phyloP scores from a whole-genome alignment of 352 stramenopile genomes.

The Globisporangium radiosum region DNA sequence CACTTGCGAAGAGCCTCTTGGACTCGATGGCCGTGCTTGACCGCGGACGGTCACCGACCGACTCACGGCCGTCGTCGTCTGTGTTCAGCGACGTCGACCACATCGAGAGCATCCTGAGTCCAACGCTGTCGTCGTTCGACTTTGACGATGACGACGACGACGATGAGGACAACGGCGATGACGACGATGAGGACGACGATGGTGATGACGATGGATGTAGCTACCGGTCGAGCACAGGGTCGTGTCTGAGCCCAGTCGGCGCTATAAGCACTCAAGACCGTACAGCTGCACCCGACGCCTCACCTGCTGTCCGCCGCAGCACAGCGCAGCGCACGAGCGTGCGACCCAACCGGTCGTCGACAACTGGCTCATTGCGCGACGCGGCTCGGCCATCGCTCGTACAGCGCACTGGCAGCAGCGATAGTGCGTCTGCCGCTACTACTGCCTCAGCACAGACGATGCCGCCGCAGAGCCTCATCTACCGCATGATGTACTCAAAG shows the following conservation, averaged over 20 bases:
- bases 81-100: slow-evolving; percentile 44
- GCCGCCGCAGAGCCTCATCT: slow-evolving; percentile 55
- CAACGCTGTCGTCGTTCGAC: slow-evolving; percentile 81
- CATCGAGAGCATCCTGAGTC: slow-evolving; percentile 62
- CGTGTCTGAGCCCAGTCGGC: not conserved
- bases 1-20: slow-evolving; percentile 55
- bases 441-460: slow-evolving; percentile 14
- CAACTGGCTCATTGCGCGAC: slow-evolving; percentile 29
- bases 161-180: slow-evolving; percentile 2
- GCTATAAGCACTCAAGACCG: not conserved
- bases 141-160: slow-evolving; percentile 49
- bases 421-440: slow-evolving; percentile 1
- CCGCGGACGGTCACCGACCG: slow-evolving; percentile 13
- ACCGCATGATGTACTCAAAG: slow-evolving; percentile 75
- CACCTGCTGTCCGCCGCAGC: not conserved
- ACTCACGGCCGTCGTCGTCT: slow-evolving; percentile 30
- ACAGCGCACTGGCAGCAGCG: not conserved
- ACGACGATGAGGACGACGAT: not conserved
- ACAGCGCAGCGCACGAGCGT: slow-evolving; percentile 10
- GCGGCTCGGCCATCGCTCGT: not conserved
- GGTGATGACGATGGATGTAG: not conserved
- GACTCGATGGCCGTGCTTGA: slow-evolving; percentile 51
- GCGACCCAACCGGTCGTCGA: slow-evolving; percentile 47
- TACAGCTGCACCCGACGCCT: too few species aligned
- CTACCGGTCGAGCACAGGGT: slow-evolving; percentile 4